phyloP scores from a whole-genome alignment of 257 asterid genomes.

The Hygrophila difformis region DNA sequence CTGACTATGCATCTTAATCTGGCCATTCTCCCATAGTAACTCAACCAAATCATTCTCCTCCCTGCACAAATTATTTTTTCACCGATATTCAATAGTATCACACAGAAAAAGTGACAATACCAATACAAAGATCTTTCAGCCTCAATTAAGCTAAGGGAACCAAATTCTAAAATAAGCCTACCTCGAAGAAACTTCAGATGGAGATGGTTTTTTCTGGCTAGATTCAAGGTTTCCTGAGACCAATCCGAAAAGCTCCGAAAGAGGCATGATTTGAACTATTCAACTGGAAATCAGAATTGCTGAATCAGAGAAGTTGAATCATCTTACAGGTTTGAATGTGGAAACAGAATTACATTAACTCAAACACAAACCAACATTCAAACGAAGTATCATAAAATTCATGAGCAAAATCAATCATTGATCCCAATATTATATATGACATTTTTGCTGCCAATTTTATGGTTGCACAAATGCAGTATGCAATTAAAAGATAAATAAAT shows the following conservation, averaged over 20 bases:
- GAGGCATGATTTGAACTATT: conserved; percentile 48
- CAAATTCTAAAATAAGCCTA: conserved; percentile 19
- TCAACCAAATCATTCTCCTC: conserved; percentile 48
- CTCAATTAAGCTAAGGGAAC: conserved; percentile 4
- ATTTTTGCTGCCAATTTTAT: neutral
- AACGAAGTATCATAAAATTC: too few species aligned
- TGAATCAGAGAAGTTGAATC: neutral
- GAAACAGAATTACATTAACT: too few species aligned
- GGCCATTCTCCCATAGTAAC: conserved; percentile 86
- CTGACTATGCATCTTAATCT: conserved; percentile 65
- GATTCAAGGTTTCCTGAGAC: conserved; percentile 55
- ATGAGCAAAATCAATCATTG: too few species aligned
- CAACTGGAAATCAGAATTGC: conserved; percentile 11
- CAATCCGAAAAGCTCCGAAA: conserved; percentile 71
- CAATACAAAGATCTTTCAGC: neutral
- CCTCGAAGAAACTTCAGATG: conserved; percentile 33
- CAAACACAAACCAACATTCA: too few species aligned
- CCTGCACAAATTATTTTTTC: conserved; percentile 45
- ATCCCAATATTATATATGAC: conserved; percentile 7
- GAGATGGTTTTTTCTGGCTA: conserved; percentile 26
- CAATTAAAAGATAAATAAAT: conserved; percentile 20
- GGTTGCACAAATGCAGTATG: conserved; percentile 20
- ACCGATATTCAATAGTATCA: conserved; percentile 6
- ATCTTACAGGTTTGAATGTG: too few species aligned
- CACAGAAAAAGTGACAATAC: neutral